These are phyloP conservation scores for Mycena amicta DNA, from an alignment of 768 basidiomycete species.

Conservation along the genomic window DNA sequence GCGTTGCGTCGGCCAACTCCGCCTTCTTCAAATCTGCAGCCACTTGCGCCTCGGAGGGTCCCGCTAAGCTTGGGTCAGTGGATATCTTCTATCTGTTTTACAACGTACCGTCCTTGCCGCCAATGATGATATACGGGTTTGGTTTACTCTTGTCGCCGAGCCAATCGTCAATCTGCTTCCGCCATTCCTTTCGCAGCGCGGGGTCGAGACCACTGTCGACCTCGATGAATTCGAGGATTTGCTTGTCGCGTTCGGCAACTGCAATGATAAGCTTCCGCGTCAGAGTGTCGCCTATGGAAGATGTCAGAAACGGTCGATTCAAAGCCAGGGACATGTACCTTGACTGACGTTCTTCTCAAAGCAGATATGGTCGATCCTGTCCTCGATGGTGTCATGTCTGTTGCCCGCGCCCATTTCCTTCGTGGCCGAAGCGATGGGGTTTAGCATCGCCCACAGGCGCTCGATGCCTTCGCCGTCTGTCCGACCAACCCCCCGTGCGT, in stretches of 20 bases:
- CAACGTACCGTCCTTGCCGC: neutral
- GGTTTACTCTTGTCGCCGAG: neutral
- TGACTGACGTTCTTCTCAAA: constrained; percentile 15
- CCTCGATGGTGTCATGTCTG: constrained; percentile 30
- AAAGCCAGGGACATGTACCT: constrained; percentile 2
- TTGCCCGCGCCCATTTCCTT: constrained; percentile 33
- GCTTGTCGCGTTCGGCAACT: constrained; percentile 6
- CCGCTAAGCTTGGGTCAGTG: too few species aligned
- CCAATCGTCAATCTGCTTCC: constrained; percentile 3
- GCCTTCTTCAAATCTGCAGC: too few species aligned
- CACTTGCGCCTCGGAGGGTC: constrained; percentile 1
- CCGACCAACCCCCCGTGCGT: constrained; percentile 19
- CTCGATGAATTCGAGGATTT: neutral
- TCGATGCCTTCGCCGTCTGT: constrained; percentile 38
- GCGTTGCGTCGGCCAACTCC: neutral
- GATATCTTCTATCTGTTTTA: neutral
- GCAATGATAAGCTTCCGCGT: constrained; percentile 5
- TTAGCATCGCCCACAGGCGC: constrained; percentile 29
- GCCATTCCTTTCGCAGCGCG: constrained; percentile 1
- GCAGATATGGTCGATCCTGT: constrained; percentile 24
- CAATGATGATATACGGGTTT: too few species aligned
- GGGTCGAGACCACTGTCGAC: neutral
- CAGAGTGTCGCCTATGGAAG: constrained; percentile 2
- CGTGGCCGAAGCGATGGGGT: constrained; percentile 27
- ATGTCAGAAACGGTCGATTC: too few species aligned